Percentiles rank a stretch among this genome's conserved stretches.
Conservation (phyloP, 257 asterid species). For the Rauvolfia tetraphylla region DNA sequence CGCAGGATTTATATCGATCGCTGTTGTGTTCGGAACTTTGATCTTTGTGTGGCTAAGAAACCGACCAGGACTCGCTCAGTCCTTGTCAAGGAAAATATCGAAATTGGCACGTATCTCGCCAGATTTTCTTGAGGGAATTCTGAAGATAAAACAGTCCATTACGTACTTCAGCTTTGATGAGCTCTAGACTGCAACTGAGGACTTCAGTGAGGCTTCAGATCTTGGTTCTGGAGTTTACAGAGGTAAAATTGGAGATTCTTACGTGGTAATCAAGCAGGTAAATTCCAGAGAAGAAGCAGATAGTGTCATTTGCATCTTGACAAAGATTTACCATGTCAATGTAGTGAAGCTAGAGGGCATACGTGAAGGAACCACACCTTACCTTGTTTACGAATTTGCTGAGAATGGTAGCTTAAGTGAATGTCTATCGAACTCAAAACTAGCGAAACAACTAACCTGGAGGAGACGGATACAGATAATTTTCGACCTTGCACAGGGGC, state of each 20-base stretch:
- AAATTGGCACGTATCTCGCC: conserved; percentile 7
- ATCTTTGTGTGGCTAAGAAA: neutral
- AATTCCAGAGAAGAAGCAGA: conserved; percentile 20
- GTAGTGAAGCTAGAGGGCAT: conserved; percentile 26
- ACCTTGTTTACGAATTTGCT: conserved; percentile 19
- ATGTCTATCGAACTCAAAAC: conserved; percentile 14
- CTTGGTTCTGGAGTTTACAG: conserved; percentile 11
- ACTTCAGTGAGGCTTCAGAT: conserved; percentile 12
- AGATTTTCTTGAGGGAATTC: conserved; percentile 22
- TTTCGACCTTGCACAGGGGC: conserved; percentile 26
- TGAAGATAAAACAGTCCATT: conserved; percentile 21
- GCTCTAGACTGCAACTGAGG: conserved; percentile 16
- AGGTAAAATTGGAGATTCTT: conserved; percentile 19
- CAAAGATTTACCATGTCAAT: conserved; percentile 27
- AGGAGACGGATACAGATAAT: conserved; percentile 19
- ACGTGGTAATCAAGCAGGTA: conserved; percentile 18
- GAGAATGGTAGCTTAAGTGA: conserved; percentile 22
- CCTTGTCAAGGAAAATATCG: neutral
- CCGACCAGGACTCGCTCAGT: neutral
- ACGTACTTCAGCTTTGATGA: conserved; percentile 19
- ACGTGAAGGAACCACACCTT: conserved; percentile 18
- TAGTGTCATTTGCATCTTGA: conserved; percentile 18
- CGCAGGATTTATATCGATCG: neutral
- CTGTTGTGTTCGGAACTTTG: neutral
- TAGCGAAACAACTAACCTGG: conserved; percentile 23